Percentiles rank a stretch among this genome's conserved stretches.
These are phyloP conservation scores for Violaceomyces palustris DNA, from an alignment of 1,284 basidiomycete genomes.

Conservation along the genomic window DNA sequence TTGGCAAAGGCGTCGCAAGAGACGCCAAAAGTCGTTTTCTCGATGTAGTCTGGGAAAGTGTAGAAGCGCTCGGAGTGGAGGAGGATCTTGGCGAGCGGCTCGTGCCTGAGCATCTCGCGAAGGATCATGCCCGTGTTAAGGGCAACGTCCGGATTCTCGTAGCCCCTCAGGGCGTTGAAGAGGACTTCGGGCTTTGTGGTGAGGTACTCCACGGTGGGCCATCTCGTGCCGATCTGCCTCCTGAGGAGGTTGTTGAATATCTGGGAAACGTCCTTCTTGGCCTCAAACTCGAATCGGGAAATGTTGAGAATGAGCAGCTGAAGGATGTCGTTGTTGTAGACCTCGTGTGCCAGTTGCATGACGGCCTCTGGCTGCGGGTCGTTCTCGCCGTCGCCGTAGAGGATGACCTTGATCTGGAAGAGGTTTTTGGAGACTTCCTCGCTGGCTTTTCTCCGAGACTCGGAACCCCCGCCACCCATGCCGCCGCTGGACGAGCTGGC, in stretches of 20 bases:
- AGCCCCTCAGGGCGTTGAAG: slow-evolving; percentile 72
- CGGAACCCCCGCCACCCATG: slow-evolving; percentile 6
- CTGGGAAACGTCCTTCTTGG: slow-evolving; percentile 85
- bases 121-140: slow-evolving; percentile 97
- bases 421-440: slow-evolving; percentile 85
- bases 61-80: slow-evolving; percentile 88
- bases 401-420: slow-evolving; percentile 77
- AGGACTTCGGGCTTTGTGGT: slow-evolving; percentile 78
- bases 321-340: slow-evolving; percentile 84
- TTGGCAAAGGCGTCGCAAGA: slow-evolving; percentile 97
- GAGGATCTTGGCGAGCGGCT: slow-evolving; percentile 81
- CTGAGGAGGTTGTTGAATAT: slow-evolving; percentile 95
- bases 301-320: slow-evolving; percentile 76
- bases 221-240: slow-evolving; percentile 84
- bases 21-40: slow-evolving; percentile 94
- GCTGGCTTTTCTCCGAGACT: slow-evolving; percentile 60
- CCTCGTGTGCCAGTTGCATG: slow-evolving; percentile 83
- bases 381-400: slow-evolving; percentile 72
- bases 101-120: slow-evolving; percentile 92
- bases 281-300: slow-evolving; percentile 85
- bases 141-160: slow-evolving; percentile 88
- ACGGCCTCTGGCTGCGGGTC: slow-evolving; percentile 65
- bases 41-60: slow-evolving; percentile 92
- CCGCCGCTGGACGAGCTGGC: slow-evolving; percentile 7
- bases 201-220: slow-evolving; percentile 92